Percentiles rank a stretch among this genome's conserved stretches.
Evolutionary conservation across 768 basidiomycete species (phyloP).

Genomic region (Leccinellum luteum): DNA sequence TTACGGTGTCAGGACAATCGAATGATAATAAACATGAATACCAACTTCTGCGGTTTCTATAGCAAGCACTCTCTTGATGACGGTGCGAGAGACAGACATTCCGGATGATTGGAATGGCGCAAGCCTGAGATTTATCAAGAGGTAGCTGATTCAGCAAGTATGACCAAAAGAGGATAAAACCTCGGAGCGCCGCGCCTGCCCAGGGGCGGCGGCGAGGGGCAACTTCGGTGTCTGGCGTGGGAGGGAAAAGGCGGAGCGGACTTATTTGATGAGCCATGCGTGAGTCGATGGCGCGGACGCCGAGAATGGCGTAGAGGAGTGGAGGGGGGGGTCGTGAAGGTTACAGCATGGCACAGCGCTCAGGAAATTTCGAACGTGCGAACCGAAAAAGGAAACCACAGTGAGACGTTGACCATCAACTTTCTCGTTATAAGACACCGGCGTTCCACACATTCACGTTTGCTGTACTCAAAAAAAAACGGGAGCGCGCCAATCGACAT

Average conservation of each 20-base stretch:
- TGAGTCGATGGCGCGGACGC: not conserved
- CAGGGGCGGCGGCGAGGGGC: too few species aligned
- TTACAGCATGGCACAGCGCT: too few species aligned
- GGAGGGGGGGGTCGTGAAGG: too few species aligned
- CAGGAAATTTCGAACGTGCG: constrained; percentile 26
- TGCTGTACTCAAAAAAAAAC: not conserved
- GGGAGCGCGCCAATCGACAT: constrained; percentile 11
- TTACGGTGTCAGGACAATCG: constrained; percentile 1
- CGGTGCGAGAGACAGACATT: constrained; percentile 56
- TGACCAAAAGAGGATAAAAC: not conserved
- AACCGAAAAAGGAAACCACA: constrained; percentile 19
- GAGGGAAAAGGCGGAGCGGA: too few species aligned
- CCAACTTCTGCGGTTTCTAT: constrained; percentile 69
- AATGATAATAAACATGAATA: not conserved
- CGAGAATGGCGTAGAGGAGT: too few species aligned
- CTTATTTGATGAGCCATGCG: too few species aligned
- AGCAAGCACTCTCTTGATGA: constrained; percentile 75
- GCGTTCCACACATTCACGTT: not conserved
- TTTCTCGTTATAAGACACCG: constrained; percentile 2
- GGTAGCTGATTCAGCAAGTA: constrained; percentile 8
- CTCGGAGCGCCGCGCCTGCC: too few species aligned
- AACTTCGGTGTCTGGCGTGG: not conserved
- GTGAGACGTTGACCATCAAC: not conserved
- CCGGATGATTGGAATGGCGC: not conserved
- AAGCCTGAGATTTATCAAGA: too few species aligned